Conservation (phyloP, 2,329 filamentous ascomycete species). For the Immersiporthe knoxdaviesiana region DNA sequence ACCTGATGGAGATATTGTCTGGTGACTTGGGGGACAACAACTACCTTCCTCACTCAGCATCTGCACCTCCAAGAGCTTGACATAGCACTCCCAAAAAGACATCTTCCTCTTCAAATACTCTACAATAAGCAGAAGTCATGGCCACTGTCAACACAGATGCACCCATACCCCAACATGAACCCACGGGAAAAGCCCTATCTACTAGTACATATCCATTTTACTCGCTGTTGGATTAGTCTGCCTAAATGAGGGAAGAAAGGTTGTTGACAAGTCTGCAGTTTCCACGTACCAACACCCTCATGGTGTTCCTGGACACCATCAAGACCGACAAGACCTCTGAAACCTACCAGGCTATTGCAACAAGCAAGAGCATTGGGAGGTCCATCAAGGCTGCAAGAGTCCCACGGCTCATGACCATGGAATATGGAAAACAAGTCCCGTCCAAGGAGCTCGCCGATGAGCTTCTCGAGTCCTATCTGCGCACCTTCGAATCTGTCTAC, state of each 20-base stretch:
- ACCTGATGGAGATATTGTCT: neutral
- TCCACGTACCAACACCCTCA: slow-evolving; percentile 40
- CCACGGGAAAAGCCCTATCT: neutral
- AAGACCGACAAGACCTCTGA: slow-evolving; percentile 44
- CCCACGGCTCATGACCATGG: slow-evolving; percentile 50
- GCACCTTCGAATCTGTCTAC: slow-evolving; percentile 50
- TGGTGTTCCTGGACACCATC: slow-evolving; percentile 48
- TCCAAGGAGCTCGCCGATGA: slow-evolving; percentile 47
- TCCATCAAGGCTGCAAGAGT: slow-evolving; percentile 54
- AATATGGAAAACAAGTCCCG: slow-evolving; percentile 49
- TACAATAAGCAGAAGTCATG: neutral
- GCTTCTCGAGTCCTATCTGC: slow-evolving; percentile 54
- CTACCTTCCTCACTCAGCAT: neutral
- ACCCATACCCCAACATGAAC: neutral
- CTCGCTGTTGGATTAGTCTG: neutral
- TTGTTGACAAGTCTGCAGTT: slow-evolving; percentile 39
- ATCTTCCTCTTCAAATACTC: neutral
- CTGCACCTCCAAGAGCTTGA: neutral
- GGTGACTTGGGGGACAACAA: neutral
- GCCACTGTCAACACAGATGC: neutral
- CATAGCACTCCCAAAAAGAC: neutral
- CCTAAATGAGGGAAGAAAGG: neutral
- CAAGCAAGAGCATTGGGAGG: slow-evolving; percentile 57
- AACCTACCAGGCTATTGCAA: slow-evolving; percentile 44
- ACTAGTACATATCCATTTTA: neutral